Conservation (phyloP, 768 basidiomycete species). For the Russula compacta region DNA sequence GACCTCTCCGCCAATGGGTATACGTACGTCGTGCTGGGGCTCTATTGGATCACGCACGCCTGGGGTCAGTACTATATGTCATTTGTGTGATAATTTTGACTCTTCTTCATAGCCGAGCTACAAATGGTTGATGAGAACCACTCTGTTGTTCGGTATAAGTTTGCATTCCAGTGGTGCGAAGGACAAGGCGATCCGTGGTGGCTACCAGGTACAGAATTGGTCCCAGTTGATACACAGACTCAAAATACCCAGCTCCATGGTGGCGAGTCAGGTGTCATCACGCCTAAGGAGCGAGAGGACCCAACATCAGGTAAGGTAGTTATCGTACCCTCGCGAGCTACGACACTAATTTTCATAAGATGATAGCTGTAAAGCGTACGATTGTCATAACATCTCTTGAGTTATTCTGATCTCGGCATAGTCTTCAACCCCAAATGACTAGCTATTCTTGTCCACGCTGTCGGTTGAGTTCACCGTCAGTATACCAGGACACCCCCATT, state of each 20-base stretch:
- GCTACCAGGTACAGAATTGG: constrained; percentile 13
- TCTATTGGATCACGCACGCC: constrained; percentile 60
- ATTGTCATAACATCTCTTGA: neutral
- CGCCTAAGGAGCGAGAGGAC: neutral
- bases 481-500: constrained; percentile 51
- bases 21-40: constrained; percentile 52
- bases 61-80: constrained; percentile 44
- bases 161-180: constrained; percentile 78
- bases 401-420: neutral
- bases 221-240: neutral
- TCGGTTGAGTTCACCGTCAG: constrained; percentile 34
- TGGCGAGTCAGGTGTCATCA: neutral
- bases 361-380: neutral
- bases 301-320: neutral
- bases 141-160: constrained; percentile 71
- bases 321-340: neutral
- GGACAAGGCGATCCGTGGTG: constrained; percentile 56
- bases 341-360: neutral
- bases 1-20: constrained; percentile 44
- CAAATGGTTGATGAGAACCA: constrained; percentile 39
- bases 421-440: neutral
- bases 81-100: neutral
- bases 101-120: constrained; percentile 45
- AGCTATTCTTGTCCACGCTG: constrained; percentile 36
- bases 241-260: neutral